phyloP scores from a whole-genome alignment of 2,329 filamentous ascomycete species.

The Cucurbitaria berberidis region DNA sequence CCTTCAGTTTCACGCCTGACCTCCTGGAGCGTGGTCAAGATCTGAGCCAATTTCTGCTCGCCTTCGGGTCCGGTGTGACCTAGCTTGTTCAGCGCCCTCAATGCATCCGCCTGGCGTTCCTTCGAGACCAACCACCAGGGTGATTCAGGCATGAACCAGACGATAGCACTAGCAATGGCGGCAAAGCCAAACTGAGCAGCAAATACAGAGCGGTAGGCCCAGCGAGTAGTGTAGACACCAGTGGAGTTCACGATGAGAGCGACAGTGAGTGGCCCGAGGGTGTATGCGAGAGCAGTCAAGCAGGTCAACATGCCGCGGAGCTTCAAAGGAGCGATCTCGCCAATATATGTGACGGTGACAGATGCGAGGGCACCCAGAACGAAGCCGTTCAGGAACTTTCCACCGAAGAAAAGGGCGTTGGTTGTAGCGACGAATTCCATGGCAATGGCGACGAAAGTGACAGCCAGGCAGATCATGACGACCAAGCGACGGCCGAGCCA shows the following conservation, averaged over 20 bases:
- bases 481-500: conserved; percentile 44
- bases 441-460: conserved; percentile 49
- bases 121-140: conserved; percentile 75
- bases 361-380: conserved; percentile 50
- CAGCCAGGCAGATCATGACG: conserved; percentile 45
- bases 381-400: conserved; percentile 54
- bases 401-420: conserved; percentile 51
- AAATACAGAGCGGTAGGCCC: conserved; percentile 54
- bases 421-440: conserved; percentile 53
- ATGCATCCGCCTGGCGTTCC: conserved; percentile 65
- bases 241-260: conserved; percentile 39
- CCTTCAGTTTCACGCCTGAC: conserved; percentile 56
- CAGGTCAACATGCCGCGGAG: conserved; percentile 49
- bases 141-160: conserved; percentile 43
- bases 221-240: conserved; percentile 46
- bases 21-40: conserved; percentile 44
- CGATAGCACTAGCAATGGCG: conserved; percentile 32
- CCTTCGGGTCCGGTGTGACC: conserved; percentile 23
- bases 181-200: conserved; percentile 53
- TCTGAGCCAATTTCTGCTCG: conserved; percentile 26
- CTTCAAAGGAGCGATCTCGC: conserved; percentile 49
- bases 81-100: conserved; percentile 25
- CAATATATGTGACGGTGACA: conserved; percentile 49
- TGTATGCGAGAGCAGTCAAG: conserved; percentile 51
- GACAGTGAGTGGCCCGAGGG: conserved; percentile 50